Evolutionary conservation across 164 flowering plant species (phyloP), one percentile per base, ranked within the genome.

Genomic region (Santalum album): DNA sequence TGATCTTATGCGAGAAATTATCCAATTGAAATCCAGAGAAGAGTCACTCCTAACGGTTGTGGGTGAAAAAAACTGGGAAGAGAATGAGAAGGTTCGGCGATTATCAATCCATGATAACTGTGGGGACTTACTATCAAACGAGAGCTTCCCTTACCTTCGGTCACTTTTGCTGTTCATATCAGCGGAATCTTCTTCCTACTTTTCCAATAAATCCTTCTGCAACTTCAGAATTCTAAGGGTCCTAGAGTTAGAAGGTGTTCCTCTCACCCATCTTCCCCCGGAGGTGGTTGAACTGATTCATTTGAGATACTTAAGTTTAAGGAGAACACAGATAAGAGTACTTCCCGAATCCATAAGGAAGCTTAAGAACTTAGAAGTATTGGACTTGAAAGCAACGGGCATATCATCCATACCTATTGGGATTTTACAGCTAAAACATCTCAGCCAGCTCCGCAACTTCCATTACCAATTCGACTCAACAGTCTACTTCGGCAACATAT

Each of bases 341-440:
- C 16, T 75, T 21, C 76, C 79, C 6, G 51, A 39, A 0, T 64
- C 61, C 0, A 69, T 75, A 12, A 63, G 65, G 23, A 61, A 60
- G 56, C 70, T 75, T 44, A 52, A 35, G 35, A 53, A 59, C 35
- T 51, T 75, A 1, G 70, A 69, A 54, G 71, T 71, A 0, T 50
- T 75, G 52, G 66, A 75, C 44, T 67, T 75, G 3, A 72, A 67
- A 49, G 51, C 50, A 5, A 26, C 74, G 12, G 1, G 22, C 7
- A 59, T 74, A 23, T 55, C 59, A 5, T 59, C 47, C 32, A 43
- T 75, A 32, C 77, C 75, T 0, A 18, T 25, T 10, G 69, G 56
- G 47, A 66, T 71, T 21, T 16, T 60, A 18, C 60, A 60, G 19
- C 75, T 75, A 26, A 55, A 57, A 6, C 11, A 44, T 1, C 69